Evolutionary conservation across 768 basidiomycete genomes (phyloP).

Genomic region (Omphalotus guepiniiformis): DNA sequence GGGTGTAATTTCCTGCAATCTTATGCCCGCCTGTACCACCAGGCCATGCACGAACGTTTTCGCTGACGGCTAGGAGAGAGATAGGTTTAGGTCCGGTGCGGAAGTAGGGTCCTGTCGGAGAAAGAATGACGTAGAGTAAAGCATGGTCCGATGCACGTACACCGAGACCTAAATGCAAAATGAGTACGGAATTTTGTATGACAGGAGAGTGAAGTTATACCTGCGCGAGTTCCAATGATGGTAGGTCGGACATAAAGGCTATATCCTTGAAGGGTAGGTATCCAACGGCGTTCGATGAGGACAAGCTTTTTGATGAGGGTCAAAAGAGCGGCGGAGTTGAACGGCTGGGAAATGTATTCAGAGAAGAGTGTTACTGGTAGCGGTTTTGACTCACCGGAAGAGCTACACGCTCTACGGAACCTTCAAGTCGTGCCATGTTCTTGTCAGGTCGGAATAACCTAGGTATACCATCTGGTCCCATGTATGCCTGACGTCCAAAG

Average conservation of each 20-base stretch:
- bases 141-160: conserved; percentile 72
- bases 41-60: conserved; percentile 44
- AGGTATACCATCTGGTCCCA: conserved; percentile 65
- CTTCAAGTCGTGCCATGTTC: conserved; percentile 80
- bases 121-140: conserved; percentile 65
- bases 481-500: conserved; percentile 47
- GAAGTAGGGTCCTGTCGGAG: conserved; percentile 77
- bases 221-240: conserved; percentile 51
- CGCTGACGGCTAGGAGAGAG: conserved; percentile 36
- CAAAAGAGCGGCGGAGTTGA: conserved; percentile 64
- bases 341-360: conserved; percentile 42
- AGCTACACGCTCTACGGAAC: conserved; percentile 66
- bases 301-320: conserved; percentile 75
- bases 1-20: conserved; percentile 63
- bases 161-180: conserved; percentile 35
- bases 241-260: conserved; percentile 88
- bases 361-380: neutral
- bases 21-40: conserved; percentile 79
- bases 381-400: conserved; percentile 31
- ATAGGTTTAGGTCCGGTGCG: conserved; percentile 56
- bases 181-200: no score
- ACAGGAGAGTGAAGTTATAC: no score
- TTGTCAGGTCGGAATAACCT: conserved; percentile 78
- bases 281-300: conserved; percentile 74
- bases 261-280: conserved; percentile 67